Conservation (phyloP, 441 rosid genomes). For the Populus tomentosa region DNA sequence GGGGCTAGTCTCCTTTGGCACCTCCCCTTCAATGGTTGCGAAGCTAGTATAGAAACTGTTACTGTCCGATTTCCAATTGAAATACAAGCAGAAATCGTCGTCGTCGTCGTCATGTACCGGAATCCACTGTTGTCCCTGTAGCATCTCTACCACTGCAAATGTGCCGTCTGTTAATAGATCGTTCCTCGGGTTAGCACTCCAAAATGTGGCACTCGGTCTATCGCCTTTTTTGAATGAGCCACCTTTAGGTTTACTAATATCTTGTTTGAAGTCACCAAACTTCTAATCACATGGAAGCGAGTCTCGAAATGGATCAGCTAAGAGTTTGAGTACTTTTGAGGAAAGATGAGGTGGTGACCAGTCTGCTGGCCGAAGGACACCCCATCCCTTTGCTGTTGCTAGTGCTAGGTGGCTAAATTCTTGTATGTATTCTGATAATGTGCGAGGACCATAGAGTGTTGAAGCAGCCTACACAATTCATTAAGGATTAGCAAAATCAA, state of each 20-base stretch:
- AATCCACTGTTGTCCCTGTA: conserved; percentile 37
- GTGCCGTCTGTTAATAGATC: conserved; percentile 60
- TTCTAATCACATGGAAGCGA: conserved; percentile 35
- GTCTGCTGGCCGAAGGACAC: conserved; percentile 7
- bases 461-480: conserved; percentile 46
- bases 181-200: conserved; percentile 55
- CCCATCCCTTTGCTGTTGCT: conserved; percentile 41
- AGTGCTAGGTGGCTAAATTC: conserved; percentile 46
- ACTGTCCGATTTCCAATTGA: conserved; percentile 39
- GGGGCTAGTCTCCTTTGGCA: conserved; percentile 28
- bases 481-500: neutral
- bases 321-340: conserved; percentile 32
- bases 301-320: conserved; percentile 32
- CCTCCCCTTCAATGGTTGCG: conserved; percentile 52
- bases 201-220: conserved; percentile 39
- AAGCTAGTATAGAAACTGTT: conserved; percentile 24
- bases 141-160: conserved; percentile 45
- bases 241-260: conserved; percentile 24
- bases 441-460: conserved; percentile 61
- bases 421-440: conserved; percentile 52
- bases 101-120: conserved; percentile 39
- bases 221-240: conserved; percentile 42
- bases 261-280: conserved; percentile 48
- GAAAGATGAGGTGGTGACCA: conserved; percentile 49
- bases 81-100: conserved; percentile 51